Percentiles rank a stretch among this genome's conserved stretches.
Evolutionary conservation across 2,329 filamentous ascomycete species (phyloP).

Genomic region (Seiridium cupressi): DNA sequence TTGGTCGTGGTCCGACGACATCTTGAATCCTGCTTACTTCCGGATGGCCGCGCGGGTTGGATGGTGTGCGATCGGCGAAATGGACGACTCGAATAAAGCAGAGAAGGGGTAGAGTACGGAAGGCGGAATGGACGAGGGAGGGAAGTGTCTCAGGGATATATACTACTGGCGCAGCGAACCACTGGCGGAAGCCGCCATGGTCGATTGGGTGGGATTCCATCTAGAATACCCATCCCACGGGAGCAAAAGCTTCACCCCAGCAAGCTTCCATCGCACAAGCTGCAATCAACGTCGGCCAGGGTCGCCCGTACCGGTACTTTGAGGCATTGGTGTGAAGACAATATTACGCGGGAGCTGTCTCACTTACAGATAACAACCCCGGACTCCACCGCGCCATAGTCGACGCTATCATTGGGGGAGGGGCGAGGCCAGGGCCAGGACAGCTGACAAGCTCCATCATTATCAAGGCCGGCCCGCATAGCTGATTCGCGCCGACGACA

Average conservation of each 20-base stretch:
- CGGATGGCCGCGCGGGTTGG: neutral
- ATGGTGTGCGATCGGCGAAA: neutral
- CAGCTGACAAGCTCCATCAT: neutral
- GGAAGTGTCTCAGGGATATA: conserved; percentile 9
- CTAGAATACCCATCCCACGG: neutral
- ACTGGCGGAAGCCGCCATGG: neutral
- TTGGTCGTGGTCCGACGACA: conserved; percentile 17
- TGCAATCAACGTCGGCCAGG: conserved; percentile 5
- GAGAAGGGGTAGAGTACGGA: neutral
- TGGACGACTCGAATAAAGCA: neutral
- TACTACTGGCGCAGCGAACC: neutral
- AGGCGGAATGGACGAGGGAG: neutral
- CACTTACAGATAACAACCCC: conserved; percentile 1
- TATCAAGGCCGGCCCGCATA: neutral
- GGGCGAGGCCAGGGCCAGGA: neutral
- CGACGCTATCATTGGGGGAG: neutral
- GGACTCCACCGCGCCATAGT: neutral
- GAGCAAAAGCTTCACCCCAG: neutral
- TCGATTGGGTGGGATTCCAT: neutral
- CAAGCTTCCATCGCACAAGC: neutral
- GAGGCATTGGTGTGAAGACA: conserved; percentile 1
- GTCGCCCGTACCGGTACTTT: neutral
- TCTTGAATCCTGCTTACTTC: conserved; percentile 11
- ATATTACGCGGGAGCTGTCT: neutral
- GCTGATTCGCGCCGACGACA: neutral